These are phyloP conservation scores for Eucalyptus leucophloia DNA, from an alignment of 345 rosid genomes.

Conservation along the genomic window DNA sequence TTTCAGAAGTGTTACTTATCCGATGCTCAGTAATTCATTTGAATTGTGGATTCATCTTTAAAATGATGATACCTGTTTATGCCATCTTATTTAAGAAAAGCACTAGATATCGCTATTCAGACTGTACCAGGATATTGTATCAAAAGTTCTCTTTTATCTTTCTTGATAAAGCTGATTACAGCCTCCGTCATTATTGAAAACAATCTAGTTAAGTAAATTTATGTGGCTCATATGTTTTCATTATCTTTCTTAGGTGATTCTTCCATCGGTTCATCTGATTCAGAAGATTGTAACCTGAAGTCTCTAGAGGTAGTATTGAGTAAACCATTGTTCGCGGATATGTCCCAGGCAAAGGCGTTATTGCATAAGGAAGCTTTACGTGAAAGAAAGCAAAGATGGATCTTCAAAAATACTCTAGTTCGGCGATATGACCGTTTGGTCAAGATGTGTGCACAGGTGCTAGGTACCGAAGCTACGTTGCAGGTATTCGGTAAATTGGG, in stretches of 20 bases:
- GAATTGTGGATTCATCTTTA: background rate
- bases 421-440: slow-evolving; percentile 20
- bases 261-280: background rate
- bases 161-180: background rate
- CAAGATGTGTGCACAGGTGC: slow-evolving; percentile 17
- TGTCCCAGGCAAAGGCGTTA: background rate
- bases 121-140: background rate
- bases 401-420: slow-evolving; percentile 16
- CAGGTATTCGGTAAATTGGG: slow-evolving; percentile 39
- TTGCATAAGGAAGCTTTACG: slow-evolving; percentile 31
- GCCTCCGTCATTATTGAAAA: background rate
- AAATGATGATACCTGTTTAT: background rate
- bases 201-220: background rate
- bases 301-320: background rate
- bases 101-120: background rate
- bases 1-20: background rate
- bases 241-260: background rate
- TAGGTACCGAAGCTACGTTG: slow-evolving; percentile 43
- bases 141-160: background rate
- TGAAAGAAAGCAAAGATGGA: slow-evolving; percentile 43
- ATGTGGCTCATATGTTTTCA: background rate
- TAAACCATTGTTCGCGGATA: slow-evolving; percentile 23
- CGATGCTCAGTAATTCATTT: background rate
- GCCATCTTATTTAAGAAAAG: background rate
- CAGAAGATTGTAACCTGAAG: background rate